phyloP scores from a whole-genome alignment of 2,329 filamentous ascomycete genomes.

The Aspergillus quadrilineatus region DNA sequence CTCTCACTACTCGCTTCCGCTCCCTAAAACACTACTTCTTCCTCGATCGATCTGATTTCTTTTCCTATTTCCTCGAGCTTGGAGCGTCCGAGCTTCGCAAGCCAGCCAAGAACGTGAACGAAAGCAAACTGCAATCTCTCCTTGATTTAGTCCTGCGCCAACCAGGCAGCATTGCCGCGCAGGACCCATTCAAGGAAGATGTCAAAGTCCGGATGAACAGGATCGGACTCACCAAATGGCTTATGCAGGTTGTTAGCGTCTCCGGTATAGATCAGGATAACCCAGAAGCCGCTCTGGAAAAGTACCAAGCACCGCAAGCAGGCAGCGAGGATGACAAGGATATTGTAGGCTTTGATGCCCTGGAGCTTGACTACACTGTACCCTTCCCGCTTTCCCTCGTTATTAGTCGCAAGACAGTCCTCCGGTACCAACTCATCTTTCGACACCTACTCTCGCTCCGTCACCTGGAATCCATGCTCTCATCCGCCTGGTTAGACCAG shows the following conservation, averaged over 20 bases:
- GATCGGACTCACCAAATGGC: slow-evolving; percentile 83
- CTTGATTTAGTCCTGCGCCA: slow-evolving; percentile 97
- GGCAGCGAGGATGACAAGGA: slow-evolving; percentile 74
- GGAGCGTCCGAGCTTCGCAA: slow-evolving; percentile 87
- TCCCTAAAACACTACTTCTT: slow-evolving; percentile 99
- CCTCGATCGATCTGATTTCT: slow-evolving; percentile 95
- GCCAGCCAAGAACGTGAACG: slow-evolving; percentile 83
- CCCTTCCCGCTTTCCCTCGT: slow-evolving; percentile 95
- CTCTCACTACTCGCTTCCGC: slow-evolving; percentile 77
- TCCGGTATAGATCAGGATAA: slow-evolving; percentile 88
- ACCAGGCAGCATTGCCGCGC: slow-evolving; percentile 85
- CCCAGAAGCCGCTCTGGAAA: slow-evolving; percentile 61
- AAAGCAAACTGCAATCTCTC: slow-evolving; percentile 87
- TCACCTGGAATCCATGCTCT: slow-evolving; percentile 83
- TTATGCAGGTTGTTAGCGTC: slow-evolving; percentile 95
- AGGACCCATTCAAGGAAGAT: slow-evolving; percentile 97
- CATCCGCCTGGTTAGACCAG: slow-evolving; percentile 86
- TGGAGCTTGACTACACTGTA: slow-evolving; percentile 91
- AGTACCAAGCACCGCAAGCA: slow-evolving; percentile 69
- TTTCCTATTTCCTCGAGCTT: slow-evolving; percentile 95
- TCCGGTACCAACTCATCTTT: slow-evolving; percentile 93
- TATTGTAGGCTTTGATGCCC: slow-evolving; percentile 83
- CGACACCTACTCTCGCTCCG: slow-evolving; percentile 87
- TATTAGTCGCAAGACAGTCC: slow-evolving; percentile 93
- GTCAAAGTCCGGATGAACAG: slow-evolving; percentile 98